These are phyloP conservation scores for Prunella vulgaris DNA, from an alignment of 257 asterid species.

Conservation along the genomic window DNA sequence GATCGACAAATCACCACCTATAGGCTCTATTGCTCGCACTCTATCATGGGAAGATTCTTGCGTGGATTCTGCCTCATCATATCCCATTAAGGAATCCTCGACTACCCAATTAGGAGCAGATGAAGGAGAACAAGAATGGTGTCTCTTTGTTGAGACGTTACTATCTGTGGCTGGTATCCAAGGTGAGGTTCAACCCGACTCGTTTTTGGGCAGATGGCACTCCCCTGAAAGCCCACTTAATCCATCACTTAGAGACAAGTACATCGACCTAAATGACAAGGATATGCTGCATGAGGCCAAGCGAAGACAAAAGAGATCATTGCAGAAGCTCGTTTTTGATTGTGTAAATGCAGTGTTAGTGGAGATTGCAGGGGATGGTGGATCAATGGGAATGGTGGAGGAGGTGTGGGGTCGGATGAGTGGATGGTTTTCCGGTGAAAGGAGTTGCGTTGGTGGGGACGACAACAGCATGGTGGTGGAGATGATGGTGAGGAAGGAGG, in stretches of 20 bases:
- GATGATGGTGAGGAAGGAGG: slow-evolving; percentile 63
- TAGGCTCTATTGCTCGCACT: slow-evolving; percentile 85
- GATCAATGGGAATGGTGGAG: slow-evolving; percentile 29
- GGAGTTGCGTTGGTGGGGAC: slow-evolving; percentile 41
- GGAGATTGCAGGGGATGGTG: slow-evolving; percentile 48
- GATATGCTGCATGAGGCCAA: slow-evolving; percentile 61
- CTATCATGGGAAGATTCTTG: slow-evolving; percentile 63
- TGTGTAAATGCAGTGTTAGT: slow-evolving; percentile 60
- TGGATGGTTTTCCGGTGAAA: slow-evolving; percentile 52
- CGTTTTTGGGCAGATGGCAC: slow-evolving; percentile 56
- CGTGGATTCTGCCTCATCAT: slow-evolving; percentile 60
- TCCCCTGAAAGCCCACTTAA: slow-evolving; percentile 78
- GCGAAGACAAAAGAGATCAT: slow-evolving; percentile 68
- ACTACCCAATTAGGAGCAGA: slow-evolving; percentile 40
- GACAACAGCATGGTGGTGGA: slow-evolving; percentile 49
- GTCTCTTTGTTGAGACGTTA: slow-evolving; percentile 52
- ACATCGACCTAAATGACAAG: slow-evolving; percentile 43
- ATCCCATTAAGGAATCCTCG: slow-evolving; percentile 39
- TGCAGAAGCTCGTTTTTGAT: slow-evolving; percentile 78
- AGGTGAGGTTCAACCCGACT: slow-evolving; percentile 37
- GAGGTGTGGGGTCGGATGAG: slow-evolving; percentile 67
- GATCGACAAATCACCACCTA: slow-evolving; percentile 94
- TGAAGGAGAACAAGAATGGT: slow-evolving; percentile 68
- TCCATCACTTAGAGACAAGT: slow-evolving; percentile 73
- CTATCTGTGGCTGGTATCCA: slow-evolving; percentile 63